Evolutionary conservation across 1,284 basidiomycete species (phyloP), one percentile per base, ranked within the genome.

Genomic region (Ganoderma lucidum): DNA sequence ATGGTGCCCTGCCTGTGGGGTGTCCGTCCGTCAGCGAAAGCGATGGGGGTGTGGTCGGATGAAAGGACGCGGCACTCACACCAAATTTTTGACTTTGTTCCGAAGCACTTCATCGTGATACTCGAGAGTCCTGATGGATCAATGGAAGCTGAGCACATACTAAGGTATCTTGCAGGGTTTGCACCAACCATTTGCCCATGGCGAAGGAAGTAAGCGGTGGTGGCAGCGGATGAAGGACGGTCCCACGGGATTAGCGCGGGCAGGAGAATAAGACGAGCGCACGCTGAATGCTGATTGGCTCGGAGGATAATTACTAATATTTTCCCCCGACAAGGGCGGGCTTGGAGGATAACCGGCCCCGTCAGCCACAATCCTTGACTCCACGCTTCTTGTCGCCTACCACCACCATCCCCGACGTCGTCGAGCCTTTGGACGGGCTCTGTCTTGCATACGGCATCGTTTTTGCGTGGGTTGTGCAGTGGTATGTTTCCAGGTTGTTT

Each of bases 31-130:
- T 55, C 23, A 23, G 23, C 23, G 23, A 35, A 42, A 23, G 8
- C 41, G n/a, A 65, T 23, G 23, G 3, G 23, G 6, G 44, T 44
- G 8, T 37, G 12, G 17, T 30, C 3, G 61, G 5, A 32, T 59
- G 35, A 28, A 42, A 10, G 17, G 23, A 64, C 71, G 66, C 64
- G 73, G 48, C 63, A 81, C 90, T 76, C 86, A 93, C 92, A 93
- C 87, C 76, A 93, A 75, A 75, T 80, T 87, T 79, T 89, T 91
- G 73, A 93, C 84, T 85, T 93, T 93, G 68, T 85, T 81, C 73
- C 86, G 84, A 8, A 93, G 81, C 39, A 92, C 88, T 76, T 91
- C 86, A 80, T 93, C 92, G 71, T 86, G 84, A 74, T 90, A 87
- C 76, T 88, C 86, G 51, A 87, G 80, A 37, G 90, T 91, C 91